A percentile compares a stretch with the other conserved stretches of the same genome.
Evolutionary conservation across 202 grass and related monocot species (phyloP).

Genomic region (Zoysia matrella): DNA sequence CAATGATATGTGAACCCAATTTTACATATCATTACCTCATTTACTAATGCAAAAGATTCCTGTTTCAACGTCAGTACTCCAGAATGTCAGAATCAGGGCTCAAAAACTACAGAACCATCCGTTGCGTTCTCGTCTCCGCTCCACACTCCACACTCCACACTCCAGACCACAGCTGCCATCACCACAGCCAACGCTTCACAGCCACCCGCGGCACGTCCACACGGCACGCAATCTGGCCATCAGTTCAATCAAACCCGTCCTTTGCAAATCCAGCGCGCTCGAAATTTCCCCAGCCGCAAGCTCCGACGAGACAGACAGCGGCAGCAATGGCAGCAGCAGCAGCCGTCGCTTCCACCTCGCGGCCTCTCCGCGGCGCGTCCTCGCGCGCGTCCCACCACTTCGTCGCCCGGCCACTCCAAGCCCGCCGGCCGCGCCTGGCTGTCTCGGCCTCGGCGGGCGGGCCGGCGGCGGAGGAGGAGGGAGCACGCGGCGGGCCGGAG

Average conservation of each 20-base stretch:
- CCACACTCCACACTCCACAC: too few species aligned
- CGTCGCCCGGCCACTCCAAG: not conserved
- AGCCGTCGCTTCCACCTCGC: slow-evolving; percentile 42
- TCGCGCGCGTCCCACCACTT: not conserved
- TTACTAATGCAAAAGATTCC: too few species aligned
- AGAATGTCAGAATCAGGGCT: too few species aligned
- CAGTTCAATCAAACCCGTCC: not conserved
- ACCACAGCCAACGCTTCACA: too few species aligned
- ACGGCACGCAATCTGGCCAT: slow-evolving; percentile 46
- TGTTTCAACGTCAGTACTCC: too few species aligned
- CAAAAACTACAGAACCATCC: too few species aligned
- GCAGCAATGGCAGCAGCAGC: slow-evolving; percentile 19
- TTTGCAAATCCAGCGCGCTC: slow-evolving; percentile 27
- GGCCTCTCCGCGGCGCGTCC: slow-evolving; percentile 26
- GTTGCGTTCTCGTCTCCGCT: too few species aligned
- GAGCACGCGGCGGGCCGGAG: slow-evolving; percentile 14
- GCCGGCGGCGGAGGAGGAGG: not conserved
- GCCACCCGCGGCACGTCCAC: slow-evolving; percentile 2
- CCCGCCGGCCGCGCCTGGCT: slow-evolving; percentile 44
- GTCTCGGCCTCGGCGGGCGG: slow-evolving; percentile 42
- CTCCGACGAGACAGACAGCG: not conserved
- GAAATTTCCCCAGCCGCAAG: slow-evolving; percentile 20
- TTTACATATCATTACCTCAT: too few species aligned
- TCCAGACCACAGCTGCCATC: too few species aligned
- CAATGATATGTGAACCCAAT: too few species aligned